A percentile compares a stretch with the other conserved stretches of the same genome.
phyloP scores from a whole-genome alignment of 2,329 filamentous ascomycete species.

The Colletotrichum camelliae region DNA sequence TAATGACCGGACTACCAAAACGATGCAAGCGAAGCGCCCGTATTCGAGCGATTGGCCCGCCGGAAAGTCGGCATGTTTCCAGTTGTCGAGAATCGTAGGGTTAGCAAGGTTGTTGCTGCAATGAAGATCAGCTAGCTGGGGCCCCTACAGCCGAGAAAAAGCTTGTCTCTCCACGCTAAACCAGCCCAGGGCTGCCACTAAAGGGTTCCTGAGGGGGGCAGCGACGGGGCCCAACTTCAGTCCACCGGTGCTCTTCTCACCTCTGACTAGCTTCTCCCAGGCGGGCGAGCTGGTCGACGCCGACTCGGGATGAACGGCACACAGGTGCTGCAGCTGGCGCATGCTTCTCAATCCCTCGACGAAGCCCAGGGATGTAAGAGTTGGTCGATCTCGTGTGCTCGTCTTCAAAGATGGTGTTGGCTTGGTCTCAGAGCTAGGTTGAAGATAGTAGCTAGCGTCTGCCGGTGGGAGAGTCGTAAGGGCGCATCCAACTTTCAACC shows the following conservation, averaged over 20 bases:
- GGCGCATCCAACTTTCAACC: background rate
- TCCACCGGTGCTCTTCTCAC: background rate
- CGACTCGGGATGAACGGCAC: background rate
- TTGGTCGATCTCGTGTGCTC: background rate
- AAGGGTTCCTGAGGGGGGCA: background rate
- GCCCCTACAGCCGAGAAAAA: constrained; percentile 8
- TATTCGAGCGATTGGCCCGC: background rate
- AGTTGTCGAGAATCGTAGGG: background rate
- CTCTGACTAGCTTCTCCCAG: background rate
- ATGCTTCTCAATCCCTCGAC: background rate
- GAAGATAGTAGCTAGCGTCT: background rate
- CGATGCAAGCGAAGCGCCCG: background rate
- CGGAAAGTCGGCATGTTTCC: background rate
- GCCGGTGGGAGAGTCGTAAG: background rate
- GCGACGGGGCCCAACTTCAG: background rate
- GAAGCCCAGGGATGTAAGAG: background rate
- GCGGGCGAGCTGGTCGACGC: background rate
- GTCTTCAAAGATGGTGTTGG: background rate
- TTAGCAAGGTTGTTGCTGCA: background rate
- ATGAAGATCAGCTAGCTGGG: constrained; percentile 1
- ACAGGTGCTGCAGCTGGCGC: background rate
- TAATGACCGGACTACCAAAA: background rate
- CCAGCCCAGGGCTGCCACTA: background rate
- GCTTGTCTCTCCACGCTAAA: constrained; percentile 13
- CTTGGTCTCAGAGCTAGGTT: background rate